Base-by-base conservation (phyloP, 352 stramenopile genomes). In the Phytophthora ramorum region DNA sequence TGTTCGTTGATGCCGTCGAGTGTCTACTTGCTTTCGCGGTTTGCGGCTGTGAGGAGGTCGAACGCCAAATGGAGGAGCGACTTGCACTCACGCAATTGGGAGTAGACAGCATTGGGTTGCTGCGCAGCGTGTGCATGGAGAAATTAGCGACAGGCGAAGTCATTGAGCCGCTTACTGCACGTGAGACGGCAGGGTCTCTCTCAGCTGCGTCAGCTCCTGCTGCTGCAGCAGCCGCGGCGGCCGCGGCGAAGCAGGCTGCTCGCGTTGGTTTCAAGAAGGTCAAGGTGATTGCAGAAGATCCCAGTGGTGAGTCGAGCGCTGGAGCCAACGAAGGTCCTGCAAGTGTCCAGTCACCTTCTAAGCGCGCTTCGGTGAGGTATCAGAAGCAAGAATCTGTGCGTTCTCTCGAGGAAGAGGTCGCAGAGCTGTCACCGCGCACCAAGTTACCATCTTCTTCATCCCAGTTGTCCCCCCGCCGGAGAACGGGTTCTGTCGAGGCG, bases 1-100 rank as follows among this genome's bases (percentile, higher is more conserved):
- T 95, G 16, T 92, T 93, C 50, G 83, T 92, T 0, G 87, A 95
- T 52, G 83, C 81, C 1, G 85, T 95, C 7, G 87, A 95, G 53
- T 93, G 85, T 54, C 40, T 95, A 10, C 61, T 95, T 12, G 87
- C 87, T 6, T 95, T 95, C 69, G 83, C 84, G 0, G 79, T 95
- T 17, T 95, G 86, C 17, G 86, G 86, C 2, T 83, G 70, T 14
- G 84, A 93, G 17, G 83, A 91, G 37, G 68, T 91, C 1, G 79
- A 90, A 45, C 74, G 77, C 6, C 71, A 73, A 5, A 73, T 76
- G 48, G 63, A 78, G 2, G 81, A 90, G 48, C 77, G 84, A 51
- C 43, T 90, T 9, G 66, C 74, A 4, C 61, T 95, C 16, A 91
- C 83, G 0, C 80, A 92, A 20, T 59, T 95, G 19, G 87, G 85